Evolutionary conservation across 2,329 filamentous ascomycete species (phyloP), one percentile per base, ranked within the genome.

Genomic region (Chaetothyriales sp.): DNA sequence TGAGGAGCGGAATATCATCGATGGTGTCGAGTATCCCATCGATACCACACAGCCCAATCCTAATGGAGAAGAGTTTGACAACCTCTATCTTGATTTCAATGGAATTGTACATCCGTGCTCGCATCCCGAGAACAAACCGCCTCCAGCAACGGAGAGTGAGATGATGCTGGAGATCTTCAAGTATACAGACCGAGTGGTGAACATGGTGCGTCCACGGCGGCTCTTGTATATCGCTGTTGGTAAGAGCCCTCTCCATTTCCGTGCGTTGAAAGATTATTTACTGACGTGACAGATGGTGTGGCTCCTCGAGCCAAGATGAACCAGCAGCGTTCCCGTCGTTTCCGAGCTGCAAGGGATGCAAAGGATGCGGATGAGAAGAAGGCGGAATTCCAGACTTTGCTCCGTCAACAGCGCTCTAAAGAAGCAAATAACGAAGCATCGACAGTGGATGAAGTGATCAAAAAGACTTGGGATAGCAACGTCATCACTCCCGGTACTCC

Each of bases 161-260:
- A 98, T 98, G 92, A 98, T 98, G 92, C 67, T 95, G 61, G 93
- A 93, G 64, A 82, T 98, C 55, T 98, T 98, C 74, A 86, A 84
- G 64, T 98, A 98, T 69, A 98, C 92, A n/a, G 89, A 98, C 65
- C 84, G 92, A 53, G 89, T 98, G 20, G 86, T 98, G 59, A 95
- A 95, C 66, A 98, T 98, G 90, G 90, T 95, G 58, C 85, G 92
- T 54, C 92, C 92, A 8, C 81, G 92, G 60, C 96, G 95, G 70
- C 72, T 98, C 47, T 77, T 98, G 51, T 92, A 96, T 85, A 95
- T 98, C 64, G 92, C 92, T 62, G 89, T 98, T 65, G 85, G 84
- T 89, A 74, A 62, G 80, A 71, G 47, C 22, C 65, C 56, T 57
- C 44, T 51, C 5, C 18, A 36, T 18, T 4, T 18, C 45, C 32